Percentiles rank a stretch among this genome's conserved stretches.
phyloP scores from a whole-genome alignment of 192 early-diverging fungal species.

The Coemansia umbellata region DNA sequence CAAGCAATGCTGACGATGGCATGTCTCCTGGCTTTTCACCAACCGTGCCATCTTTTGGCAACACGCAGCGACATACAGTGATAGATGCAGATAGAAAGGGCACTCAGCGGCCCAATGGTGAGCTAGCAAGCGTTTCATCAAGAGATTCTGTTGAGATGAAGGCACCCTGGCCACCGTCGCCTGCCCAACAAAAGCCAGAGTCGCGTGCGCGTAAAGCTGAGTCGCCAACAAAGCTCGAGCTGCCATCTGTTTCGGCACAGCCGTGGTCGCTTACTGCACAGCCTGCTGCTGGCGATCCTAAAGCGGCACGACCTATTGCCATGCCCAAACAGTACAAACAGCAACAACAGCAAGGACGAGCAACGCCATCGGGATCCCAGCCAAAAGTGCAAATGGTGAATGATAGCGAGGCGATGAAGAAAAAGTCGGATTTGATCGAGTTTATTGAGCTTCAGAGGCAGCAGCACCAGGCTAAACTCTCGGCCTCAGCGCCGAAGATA shows the following conservation, averaged over 20 bases:
- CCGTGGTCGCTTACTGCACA: neutral
- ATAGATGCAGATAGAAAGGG: too few species aligned
- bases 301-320: conserved; percentile 4
- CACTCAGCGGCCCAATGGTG: too few species aligned
- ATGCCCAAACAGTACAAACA: conserved; percentile 1
- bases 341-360: conserved; percentile 6
- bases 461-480: conserved; percentile 2
- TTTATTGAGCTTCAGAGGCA: conserved; percentile 43
- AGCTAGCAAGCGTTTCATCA: too few species aligned
- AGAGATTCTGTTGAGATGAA: too few species aligned
- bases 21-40: too few species aligned
- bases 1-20: too few species aligned
- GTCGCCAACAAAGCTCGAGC: conserved; percentile 3
- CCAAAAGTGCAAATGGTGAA: neutral
- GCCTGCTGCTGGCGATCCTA: neutral
- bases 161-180: too few species aligned
- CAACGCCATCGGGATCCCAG: neutral
- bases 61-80: too few species aligned
- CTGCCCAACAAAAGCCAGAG: too few species aligned
- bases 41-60: too few species aligned
- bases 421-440: conserved; percentile 41
- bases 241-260: too few species aligned
- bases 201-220: conserved; percentile 3
- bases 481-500: too few species aligned
- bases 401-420: neutral